Conservation (phyloP, 257 asterid species). For the Rubia yunnanensis region DNA sequence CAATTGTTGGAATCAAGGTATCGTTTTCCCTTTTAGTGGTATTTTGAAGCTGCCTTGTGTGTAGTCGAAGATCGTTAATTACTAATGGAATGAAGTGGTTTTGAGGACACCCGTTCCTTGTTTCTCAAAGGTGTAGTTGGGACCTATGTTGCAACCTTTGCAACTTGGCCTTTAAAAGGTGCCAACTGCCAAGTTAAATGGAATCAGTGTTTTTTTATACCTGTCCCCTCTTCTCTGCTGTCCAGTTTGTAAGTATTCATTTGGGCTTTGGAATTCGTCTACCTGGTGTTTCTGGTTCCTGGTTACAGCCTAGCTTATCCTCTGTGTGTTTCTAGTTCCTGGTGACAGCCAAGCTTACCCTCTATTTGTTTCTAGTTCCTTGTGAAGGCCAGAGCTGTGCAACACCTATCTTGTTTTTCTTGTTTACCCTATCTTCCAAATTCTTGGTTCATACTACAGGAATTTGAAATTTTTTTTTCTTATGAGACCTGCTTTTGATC, state of each 20-base stretch:
- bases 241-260: not conserved
- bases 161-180: not conserved
- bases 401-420: not conserved
- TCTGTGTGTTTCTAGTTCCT: not conserved
- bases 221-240: not conserved
- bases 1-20: constrained; percentile 93
- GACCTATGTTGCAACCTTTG: not conserved
- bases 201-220: not conserved
- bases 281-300: not conserved
- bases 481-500: not conserved
- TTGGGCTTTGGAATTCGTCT: not conserved
- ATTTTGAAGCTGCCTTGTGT: not conserved
- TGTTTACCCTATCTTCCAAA: not conserved
- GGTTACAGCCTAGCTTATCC: not conserved
- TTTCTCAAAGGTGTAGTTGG: not conserved
- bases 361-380: not conserved
- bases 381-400: not conserved
- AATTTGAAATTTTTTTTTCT: not conserved
- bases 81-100: not conserved
- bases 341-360: not conserved
- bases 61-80: not conserved
- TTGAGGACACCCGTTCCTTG: not conserved
- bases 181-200: too few species aligned
- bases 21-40: not conserved
- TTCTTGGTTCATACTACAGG: not conserved